A percentile compares a stretch with the other conserved stretches of the same genome.
These are phyloP conservation scores for Chlamydomonas sp. DNA, from an alignment of 139 green algal genomes.

Conservation along the genomic window DNA sequence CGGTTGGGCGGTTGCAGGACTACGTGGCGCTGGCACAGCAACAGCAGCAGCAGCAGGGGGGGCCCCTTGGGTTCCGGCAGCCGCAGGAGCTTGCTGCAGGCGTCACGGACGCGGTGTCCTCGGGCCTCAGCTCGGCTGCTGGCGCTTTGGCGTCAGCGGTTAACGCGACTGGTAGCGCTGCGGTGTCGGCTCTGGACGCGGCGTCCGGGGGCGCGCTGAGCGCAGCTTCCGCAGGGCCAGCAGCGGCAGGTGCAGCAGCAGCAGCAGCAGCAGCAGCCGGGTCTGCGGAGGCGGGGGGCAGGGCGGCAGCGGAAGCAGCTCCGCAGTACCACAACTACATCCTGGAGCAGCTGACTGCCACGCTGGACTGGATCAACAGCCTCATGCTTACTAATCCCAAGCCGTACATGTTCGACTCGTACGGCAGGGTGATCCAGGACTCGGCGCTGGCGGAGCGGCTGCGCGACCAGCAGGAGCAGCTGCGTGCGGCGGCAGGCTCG, in stretches of 20 bases:
- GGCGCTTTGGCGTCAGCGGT: no score
- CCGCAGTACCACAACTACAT: slow-evolving; percentile 37
- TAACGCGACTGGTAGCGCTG: no score
- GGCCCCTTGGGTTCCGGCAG: not conserved
- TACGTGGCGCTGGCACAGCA: not conserved
- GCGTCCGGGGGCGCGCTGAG: not conserved
- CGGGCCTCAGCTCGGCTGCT: no score
- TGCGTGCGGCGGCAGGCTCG: slow-evolving; percentile 9
- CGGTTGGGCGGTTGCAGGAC: not conserved
- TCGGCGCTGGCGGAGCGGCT: not conserved
- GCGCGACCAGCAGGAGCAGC: slow-evolving; percentile 36
- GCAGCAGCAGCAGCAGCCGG: not conserved
- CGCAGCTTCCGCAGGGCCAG: not conserved
- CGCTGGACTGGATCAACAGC: slow-evolving; percentile 34
- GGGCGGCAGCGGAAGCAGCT: not conserved
- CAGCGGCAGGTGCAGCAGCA: no score
- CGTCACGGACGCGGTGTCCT: no score
- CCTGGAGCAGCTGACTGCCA: slow-evolving; percentile 22
- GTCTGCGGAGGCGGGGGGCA: not conserved
- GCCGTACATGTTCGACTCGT: slow-evolving; percentile 18
- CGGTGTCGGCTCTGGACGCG: no score
- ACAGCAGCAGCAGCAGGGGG: not conserved
- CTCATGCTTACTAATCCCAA: slow-evolving; percentile 9
- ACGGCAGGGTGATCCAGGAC: slow-evolving; percentile 9
- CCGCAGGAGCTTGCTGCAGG: no score